Conservation (phyloP, 441 rosid genomes). For the Populus tomentosa region DNA sequence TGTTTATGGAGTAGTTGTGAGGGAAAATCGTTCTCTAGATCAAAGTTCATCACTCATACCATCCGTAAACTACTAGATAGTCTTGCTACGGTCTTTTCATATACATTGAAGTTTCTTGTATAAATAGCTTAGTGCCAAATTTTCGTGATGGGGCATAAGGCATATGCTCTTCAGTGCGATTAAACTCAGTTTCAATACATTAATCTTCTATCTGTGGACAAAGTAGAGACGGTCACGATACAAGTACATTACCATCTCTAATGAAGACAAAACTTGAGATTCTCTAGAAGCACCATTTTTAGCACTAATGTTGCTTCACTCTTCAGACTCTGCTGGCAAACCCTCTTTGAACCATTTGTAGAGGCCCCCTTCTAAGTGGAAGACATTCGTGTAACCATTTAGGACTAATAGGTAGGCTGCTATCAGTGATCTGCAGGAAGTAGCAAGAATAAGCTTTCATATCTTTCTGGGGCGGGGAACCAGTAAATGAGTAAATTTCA, state of each 20-base stretch:
- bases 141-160: not conserved
- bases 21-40: not conserved
- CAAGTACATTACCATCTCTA: slow-evolving; percentile 6
- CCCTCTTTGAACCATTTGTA: slow-evolving; percentile 79
- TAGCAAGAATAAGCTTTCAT: not conserved
- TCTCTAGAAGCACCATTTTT: slow-evolving; percentile 12
- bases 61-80: not conserved
- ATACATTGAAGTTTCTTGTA: not conserved
- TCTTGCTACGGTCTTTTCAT: not conserved
- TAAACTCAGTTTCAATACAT: not conserved
- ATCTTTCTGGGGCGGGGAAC: not conserved
- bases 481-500: not conserved
- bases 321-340: slow-evolving; percentile 57
- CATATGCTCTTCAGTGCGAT: not conserved
- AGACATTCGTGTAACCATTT: slow-evolving; percentile 70
- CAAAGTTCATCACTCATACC: not conserved
- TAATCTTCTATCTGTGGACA: not conserved
- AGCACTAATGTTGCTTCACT: slow-evolving; percentile 19
- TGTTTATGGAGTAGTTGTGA: not conserved
- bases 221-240: not conserved
- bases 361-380: slow-evolving; percentile 87
- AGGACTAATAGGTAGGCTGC: slow-evolving; percentile 89
- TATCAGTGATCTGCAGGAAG: slow-evolving; percentile 72
- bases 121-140: not conserved
- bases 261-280: slow-evolving; percentile 24